A percentile compares a stretch with the other conserved stretches of the same genome.
phyloP scores from a whole-genome alignment of 2,329 filamentous ascomycete species.

The Colletotrichum tofieldiae region DNA sequence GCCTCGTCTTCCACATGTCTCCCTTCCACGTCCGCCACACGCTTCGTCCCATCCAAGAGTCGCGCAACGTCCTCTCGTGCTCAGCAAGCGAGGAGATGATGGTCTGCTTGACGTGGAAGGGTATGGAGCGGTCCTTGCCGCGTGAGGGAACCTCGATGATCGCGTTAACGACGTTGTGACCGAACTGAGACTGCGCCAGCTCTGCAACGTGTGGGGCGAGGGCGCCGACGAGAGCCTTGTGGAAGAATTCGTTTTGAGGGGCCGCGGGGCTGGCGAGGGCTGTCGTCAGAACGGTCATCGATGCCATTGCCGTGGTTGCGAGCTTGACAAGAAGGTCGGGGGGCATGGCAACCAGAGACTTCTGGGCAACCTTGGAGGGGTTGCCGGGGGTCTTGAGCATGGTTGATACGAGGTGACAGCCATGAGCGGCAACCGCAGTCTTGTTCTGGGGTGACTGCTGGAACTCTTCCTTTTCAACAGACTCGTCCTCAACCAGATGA shows the following conservation, averaged over 20 bases:
- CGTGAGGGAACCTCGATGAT: constrained; percentile 67
- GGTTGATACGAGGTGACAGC: constrained; percentile 84
- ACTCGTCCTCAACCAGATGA: constrained; percentile 54
- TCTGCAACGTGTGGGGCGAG: constrained; percentile 62
- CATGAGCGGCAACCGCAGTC: constrained; percentile 74
- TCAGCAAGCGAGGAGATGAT: constrained; percentile 66
- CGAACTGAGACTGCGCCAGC: constrained; percentile 66
- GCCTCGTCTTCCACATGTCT: constrained; percentile 69
- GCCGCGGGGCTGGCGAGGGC: constrained; percentile 63
- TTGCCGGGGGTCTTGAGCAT: constrained; percentile 83
- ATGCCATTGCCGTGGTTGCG: constrained; percentile 69
- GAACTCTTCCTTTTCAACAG: constrained; percentile 53
- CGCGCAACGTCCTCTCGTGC: constrained; percentile 65
- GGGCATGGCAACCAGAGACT: constrained; percentile 75
- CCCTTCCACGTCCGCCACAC: constrained; percentile 73
- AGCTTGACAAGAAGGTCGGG: constrained; percentile 73
- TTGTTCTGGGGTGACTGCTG: constrained; percentile 69
- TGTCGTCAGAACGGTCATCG: constrained; percentile 65
- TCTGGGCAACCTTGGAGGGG: constrained; percentile 80
- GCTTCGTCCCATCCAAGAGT: constrained; percentile 69
- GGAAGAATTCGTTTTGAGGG: constrained; percentile 64
- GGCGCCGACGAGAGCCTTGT: constrained; percentile 68
- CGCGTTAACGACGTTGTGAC: constrained; percentile 66
- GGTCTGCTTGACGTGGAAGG: constrained; percentile 72
- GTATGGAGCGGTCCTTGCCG: constrained; percentile 64